A percentile compares a stretch with the other conserved stretches of the same genome.
These are phyloP conservation scores for Nannochloropsis limnetica DNA, from an alignment of 352 stramenopile genomes.

Conservation along the genomic window DNA sequence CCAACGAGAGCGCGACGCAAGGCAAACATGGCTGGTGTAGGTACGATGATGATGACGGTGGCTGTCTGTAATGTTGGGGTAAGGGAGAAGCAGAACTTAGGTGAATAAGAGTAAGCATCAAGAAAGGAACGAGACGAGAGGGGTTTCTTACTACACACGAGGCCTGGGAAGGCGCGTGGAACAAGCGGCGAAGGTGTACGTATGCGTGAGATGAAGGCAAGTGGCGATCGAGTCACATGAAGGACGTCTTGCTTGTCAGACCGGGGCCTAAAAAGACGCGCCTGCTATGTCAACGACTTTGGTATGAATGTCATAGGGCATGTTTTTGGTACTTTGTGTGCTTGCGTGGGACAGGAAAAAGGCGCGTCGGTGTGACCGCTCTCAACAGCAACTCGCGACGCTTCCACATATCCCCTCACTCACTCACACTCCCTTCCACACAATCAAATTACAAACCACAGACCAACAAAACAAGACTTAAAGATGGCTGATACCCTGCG, in stretches of 20 bases:
- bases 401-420: conserved; percentile 12
- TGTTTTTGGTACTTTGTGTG: not conserved
- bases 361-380: not conserved
- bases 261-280: not conserved
- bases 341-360: not conserved
- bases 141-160: not conserved
- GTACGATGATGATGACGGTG: not conserved
- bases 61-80: not conserved
- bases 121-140: not conserved
- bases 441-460: not conserved
- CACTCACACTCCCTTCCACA: not conserved
- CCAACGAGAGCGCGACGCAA: not conserved
- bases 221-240: not conserved
- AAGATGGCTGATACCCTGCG: conserved; percentile 36
- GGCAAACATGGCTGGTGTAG: not conserved
- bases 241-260: not conserved
- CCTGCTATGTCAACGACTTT: not conserved
- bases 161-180: not conserved
- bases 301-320: not conserved
- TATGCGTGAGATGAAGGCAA: not conserved
- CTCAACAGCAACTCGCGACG: conserved; percentile 32
- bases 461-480: not conserved
- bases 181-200: not conserved
- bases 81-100: not conserved
- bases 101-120: not conserved